A percentile compares a stretch with the other conserved stretches of the same genome.
These are phyloP conservation scores for Avena sativa DNA, from an alignment of 176 grass and related monocot genomes.

Conservation along the genomic window DNA sequence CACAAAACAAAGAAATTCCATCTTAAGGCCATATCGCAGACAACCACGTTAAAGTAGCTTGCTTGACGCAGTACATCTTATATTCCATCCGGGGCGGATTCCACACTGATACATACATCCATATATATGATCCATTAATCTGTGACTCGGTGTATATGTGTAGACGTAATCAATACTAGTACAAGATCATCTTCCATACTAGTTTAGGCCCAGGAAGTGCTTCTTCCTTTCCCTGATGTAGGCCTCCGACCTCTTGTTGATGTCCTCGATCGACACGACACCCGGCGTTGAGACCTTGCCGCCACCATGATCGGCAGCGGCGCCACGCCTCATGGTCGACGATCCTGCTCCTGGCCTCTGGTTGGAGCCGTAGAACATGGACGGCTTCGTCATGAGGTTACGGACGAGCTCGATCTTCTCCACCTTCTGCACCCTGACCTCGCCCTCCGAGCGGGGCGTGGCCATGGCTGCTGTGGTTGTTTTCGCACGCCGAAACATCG, in stretches of 20 bases:
- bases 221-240: constrained; percentile 57
- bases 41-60: neutral
- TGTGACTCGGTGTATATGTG: neutral
- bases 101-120: neutral
- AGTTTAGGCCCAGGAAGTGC: constrained; percentile 25
- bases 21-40: neutral
- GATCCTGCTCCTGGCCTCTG: neutral
- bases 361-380: neutral
- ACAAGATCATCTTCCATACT: neutral
- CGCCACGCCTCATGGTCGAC: neutral
- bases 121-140: neutral
- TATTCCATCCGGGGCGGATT: neutral
- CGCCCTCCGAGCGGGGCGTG: neutral
- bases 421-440: constrained; percentile 52
- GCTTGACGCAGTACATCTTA: neutral
- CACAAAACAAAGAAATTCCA: neutral
- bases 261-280: constrained; percentile 35
- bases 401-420: constrained; percentile 47
- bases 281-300: neutral
- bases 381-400: constrained; percentile 40
- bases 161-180: neutral
- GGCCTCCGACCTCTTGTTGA: constrained; percentile 48
- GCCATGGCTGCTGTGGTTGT: neutral
- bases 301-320: neutral
- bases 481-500: constrained; percentile 28